Percentiles rank a stretch among this genome's conserved stretches.
phyloP scores from a whole-genome alignment of 805 yeast genomes.

The Osmozyma mogii region DNA sequence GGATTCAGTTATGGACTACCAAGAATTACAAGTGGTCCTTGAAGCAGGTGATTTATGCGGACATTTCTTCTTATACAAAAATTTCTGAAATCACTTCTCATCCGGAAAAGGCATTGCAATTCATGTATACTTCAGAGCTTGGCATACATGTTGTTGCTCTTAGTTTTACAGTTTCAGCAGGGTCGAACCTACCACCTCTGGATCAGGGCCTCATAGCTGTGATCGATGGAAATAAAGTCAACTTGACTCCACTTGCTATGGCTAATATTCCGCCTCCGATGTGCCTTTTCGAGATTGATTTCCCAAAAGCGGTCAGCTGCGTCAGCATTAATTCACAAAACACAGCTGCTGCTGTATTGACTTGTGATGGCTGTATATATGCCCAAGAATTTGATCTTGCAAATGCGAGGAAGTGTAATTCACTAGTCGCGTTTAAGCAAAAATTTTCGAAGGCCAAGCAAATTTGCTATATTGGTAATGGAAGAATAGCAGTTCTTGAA shows the following conservation, averaged over 20 bases:
- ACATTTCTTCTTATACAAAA: constrained; percentile 18
- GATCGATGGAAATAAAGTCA: constrained; percentile 63
- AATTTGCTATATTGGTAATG: constrained; percentile 47
- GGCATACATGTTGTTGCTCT: constrained; percentile 60
- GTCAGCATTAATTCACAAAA: too few species aligned
- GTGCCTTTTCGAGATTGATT: constrained; percentile 57
- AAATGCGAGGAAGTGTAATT: too few species aligned
- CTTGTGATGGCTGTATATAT: too few species aligned
- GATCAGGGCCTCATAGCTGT: constrained; percentile 79
- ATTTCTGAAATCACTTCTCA: constrained; percentile 63
- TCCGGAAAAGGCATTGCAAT: constrained; percentile 75
- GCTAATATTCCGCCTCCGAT: constrained; percentile 97
- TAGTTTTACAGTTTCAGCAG: constrained; percentile 53
- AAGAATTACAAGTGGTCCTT: constrained; percentile 95
- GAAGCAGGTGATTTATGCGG: constrained; percentile 44
- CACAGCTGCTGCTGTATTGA: too few species aligned
- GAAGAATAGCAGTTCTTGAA: constrained; percentile 46
- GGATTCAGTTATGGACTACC: constrained; percentile 82
- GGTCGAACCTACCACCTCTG: constrained; percentile 59
- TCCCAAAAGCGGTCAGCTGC: too few species aligned
- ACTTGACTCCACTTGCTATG: constrained; percentile 71
- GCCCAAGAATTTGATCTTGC: too few species aligned
- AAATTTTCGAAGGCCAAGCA: too few species aligned
- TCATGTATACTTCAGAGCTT: constrained; percentile 45
- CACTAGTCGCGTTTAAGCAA: too few species aligned